Percentiles rank a stretch among this genome's conserved stretches.
phyloP scores from a whole-genome alignment of 2,329 filamentous ascomycete species.

The Scedosporium apiospermum region DNA sequence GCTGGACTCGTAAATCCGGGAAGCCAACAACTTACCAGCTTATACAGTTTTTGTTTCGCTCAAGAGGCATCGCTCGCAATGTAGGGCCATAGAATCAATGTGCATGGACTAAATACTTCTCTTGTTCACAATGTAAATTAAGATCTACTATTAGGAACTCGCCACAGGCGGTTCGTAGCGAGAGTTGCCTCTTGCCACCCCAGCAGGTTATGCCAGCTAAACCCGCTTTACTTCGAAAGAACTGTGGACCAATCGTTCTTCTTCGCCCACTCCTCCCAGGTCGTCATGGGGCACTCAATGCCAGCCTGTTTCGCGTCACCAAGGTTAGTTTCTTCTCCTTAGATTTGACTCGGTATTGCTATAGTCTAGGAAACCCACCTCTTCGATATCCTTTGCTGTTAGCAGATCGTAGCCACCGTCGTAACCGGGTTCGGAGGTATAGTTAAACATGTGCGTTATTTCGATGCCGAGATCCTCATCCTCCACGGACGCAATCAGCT shows the following conservation, averaged over 20 bases:
- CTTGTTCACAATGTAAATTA: too few relatives aligned
- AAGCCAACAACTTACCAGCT: too few relatives aligned
- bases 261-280: conserved; percentile 24
- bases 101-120: too few relatives aligned
- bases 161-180: too few relatives aligned
- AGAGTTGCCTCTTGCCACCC: too few relatives aligned
- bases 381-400: conserved; percentile 30
- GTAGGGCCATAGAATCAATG: too few relatives aligned
- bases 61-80: too few relatives aligned
- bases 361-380: conserved; percentile 21
- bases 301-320: conserved; percentile 22
- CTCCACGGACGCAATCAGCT: conserved; percentile 26
- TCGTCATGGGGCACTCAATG: conserved; percentile 33
- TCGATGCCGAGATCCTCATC: conserved; percentile 34
- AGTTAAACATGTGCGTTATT: conserved; percentile 35
- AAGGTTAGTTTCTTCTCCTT: neutral
- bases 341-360: too few relatives aligned
- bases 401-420: conserved; percentile 34
- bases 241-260: conserved; percentile 24
- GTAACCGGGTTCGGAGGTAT: conserved; percentile 37
- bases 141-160: too few relatives aligned
- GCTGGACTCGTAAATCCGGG: too few relatives aligned
- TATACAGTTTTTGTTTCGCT: too few relatives aligned
- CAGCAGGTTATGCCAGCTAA: too few relatives aligned
- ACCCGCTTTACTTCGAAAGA: neutral